Evolutionary conservation across 1,284 basidiomycete species (phyloP).

Genomic region (Mycena citricolor): DNA sequence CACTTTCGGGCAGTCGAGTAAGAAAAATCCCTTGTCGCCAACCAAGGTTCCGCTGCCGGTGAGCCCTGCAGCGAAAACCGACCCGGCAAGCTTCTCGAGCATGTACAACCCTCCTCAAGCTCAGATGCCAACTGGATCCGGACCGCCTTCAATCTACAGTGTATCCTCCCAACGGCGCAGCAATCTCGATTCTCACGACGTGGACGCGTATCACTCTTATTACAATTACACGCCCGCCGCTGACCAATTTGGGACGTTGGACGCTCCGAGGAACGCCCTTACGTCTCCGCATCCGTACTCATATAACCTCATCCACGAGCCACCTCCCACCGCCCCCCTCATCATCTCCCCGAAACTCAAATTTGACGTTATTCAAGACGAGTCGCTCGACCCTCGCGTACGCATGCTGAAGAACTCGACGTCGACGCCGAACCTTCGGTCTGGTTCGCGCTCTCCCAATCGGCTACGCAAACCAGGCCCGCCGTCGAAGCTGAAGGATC

Average conservation of each 20-base stretch:
- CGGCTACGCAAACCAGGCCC: constrained; percentile 14
- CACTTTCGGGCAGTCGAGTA: constrained; percentile 38
- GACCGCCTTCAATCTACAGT: constrained; percentile 19
- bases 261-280: constrained; percentile 6
- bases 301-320: constrained; percentile 23
- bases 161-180: constrained; percentile 14
- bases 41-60: constrained; percentile 18
- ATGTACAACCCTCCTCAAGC: background rate
- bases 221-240: constrained; percentile 19
- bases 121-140: constrained; percentile 5
- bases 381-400: constrained; percentile 9
- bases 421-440: constrained; percentile 63
- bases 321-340: constrained; percentile 17
- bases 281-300: constrained; percentile 21
- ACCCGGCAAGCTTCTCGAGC: background rate
- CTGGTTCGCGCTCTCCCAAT: constrained; percentile 23
- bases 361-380: constrained; percentile 18
- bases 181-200: constrained; percentile 14
- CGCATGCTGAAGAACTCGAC: constrained; percentile 47
- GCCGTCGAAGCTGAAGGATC: constrained; percentile 44
- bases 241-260: constrained; percentile 16
- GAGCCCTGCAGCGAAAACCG: constrained; percentile 16
- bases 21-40: constrained; percentile 26
- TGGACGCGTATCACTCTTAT: constrained; percentile 18
- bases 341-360: constrained; percentile 25